Conservation (phyloP, 768 basidiomycete species). For the Naganishia vishniacii region DNA sequence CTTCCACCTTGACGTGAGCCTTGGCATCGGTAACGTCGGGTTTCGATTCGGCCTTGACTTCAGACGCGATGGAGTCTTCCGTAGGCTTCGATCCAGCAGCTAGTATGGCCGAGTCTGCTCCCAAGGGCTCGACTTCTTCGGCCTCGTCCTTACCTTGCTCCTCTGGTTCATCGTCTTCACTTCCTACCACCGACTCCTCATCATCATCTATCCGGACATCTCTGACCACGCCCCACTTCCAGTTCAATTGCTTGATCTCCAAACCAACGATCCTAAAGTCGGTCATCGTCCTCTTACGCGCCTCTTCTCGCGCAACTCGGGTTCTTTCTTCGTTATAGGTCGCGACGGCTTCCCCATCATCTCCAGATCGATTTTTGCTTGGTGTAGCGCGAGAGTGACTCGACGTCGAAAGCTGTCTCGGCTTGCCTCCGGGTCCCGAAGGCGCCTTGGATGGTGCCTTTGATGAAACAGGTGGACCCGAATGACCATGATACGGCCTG, state of each 20-base stretch:
- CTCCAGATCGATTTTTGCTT: neutral
- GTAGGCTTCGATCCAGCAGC: too few relatives aligned
- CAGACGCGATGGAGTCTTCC: neutral
- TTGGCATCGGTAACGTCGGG: neutral
- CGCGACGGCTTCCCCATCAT: conserved; percentile 1
- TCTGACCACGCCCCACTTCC: conserved; percentile 62
- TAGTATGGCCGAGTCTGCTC: too few relatives aligned
- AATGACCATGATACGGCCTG: neutral
- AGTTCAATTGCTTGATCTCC: conserved; percentile 71
- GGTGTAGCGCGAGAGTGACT: neutral
- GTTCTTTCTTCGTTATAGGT: conserved; percentile 30
- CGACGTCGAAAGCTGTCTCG: neutral
- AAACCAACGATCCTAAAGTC: conserved; percentile 96
- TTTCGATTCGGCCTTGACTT: conserved; percentile 18
- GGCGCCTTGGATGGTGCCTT: neutral
- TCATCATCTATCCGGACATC: conserved; percentile 24
- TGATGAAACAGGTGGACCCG: neutral
- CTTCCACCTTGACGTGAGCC: neutral
- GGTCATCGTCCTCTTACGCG: conserved; percentile 79
- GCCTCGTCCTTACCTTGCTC: conserved; percentile 4
- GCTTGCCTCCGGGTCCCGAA: neutral
- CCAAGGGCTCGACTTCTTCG: conserved; percentile 8
- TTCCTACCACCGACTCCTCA: conserved; percentile 12
- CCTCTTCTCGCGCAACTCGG: conserved; percentile 36
- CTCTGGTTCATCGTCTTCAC: conserved; percentile 6